Evolutionary conservation across 768 basidiomycete species (phyloP), one percentile per base, ranked within the genome.

Genomic region (Tephrocybe sp.): DNA sequence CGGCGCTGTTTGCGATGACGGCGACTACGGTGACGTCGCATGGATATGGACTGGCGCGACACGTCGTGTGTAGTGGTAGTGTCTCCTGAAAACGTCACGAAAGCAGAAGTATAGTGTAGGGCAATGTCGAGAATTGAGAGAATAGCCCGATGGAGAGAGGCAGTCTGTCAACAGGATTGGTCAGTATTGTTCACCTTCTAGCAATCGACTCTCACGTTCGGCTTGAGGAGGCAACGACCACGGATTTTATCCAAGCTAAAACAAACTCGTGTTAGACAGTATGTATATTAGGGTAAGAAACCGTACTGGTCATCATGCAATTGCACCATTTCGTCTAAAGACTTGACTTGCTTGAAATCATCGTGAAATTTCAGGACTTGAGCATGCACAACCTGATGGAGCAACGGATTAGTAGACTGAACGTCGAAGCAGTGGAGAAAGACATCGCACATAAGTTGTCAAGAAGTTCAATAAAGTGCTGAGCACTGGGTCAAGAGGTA

Each of bases 301-400:
- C 70, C 88, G 57, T 56, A 91, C 89, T 90, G 83, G 22, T 80
- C 75, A 30, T 82, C 74, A 59, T 92, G 90, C 11, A 84, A 53
- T 30, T 67, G 66, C 41, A 92, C 84, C 73, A 90, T 85, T 49
- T 89, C 85, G 58, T 92, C 91, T 12, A 93, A 72, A 3, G 88
- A 89, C 47, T 70, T 73, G 1, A 80, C 82, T 17, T 69, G 60
- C 17, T 66, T 66, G 44, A 92, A 72, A 2, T 63, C 71, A 6
- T 78, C 67, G 51, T 85, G 85, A 55, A 92, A 89, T 47, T 72
- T 70, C 38, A 72, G 60, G 2, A 85, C 70, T 67, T 85, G 80
- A 4, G 76, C 69, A 55, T 89, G 82, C 39, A 92, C 73, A 44
- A 91, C 87, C 89, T 89, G 54, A 26, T 47, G 17, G 16, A 48